phyloP scores from a whole-genome alignment of 495 filamentous ascomycete species.

The Jackrogersella minutella region DNA sequence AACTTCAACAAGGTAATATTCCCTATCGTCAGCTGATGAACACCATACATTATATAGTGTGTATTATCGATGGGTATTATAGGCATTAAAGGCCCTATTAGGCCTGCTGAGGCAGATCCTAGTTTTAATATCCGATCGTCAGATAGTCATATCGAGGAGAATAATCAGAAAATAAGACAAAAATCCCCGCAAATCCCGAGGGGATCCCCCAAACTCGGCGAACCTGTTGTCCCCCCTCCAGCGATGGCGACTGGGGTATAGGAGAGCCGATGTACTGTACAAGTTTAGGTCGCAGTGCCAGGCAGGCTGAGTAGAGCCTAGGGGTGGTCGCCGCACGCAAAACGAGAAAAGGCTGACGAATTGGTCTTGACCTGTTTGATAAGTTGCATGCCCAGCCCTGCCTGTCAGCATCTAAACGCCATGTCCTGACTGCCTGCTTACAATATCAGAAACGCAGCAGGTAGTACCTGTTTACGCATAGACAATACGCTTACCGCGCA shows the following conservation, averaged over 20 bases:
- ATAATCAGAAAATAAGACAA: constrained; percentile 15
- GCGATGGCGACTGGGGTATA: constrained; percentile 7
- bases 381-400: constrained; percentile 2
- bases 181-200: constrained; percentile 31
- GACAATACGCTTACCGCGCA: constrained; percentile 25
- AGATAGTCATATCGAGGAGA: constrained; percentile 15
- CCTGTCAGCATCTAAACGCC: constrained; percentile 36
- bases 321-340: constrained; percentile 18
- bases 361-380: constrained; percentile 14
- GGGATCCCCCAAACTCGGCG: constrained; percentile 8
- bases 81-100: background rate
- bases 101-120: constrained; percentile 26
- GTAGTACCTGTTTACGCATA: no score
- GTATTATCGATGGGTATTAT: constrained; percentile 25
- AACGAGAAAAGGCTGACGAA: constrained; percentile 37
- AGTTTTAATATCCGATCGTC: constrained; percentile 12
- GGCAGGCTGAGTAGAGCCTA: constrained; percentile 33
- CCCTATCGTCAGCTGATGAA: constrained; percentile 38
- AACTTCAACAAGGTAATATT: constrained; percentile 16
- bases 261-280: constrained; percentile 30
- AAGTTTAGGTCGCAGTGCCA: constrained; percentile 23
- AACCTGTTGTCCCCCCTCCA: constrained; percentile 12
- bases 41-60: constrained; percentile 21
- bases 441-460: constrained; percentile 16
- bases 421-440: constrained; percentile 16